Evolutionary conservation across 495 filamentous ascomycete genomes (phyloP).

Genomic region (Extremus antarcticus): DNA sequence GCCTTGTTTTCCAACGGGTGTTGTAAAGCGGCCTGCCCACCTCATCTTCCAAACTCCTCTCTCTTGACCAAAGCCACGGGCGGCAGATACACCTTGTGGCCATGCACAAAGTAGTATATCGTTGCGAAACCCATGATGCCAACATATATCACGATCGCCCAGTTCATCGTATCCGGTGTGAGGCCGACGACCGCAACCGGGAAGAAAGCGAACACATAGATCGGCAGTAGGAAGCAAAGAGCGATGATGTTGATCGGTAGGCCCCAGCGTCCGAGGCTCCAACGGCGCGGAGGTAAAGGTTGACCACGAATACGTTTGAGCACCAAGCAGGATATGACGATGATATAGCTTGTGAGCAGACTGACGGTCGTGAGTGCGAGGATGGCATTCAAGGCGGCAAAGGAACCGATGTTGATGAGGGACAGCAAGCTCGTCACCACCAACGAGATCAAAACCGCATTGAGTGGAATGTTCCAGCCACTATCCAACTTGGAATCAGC

Average conservation of each 20-base stretch:
- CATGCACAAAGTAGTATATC: conserved; percentile 3
- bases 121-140: background rate
- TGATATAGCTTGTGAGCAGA: conserved; percentile 3
- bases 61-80: conserved; percentile 2
- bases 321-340: conserved; percentile 3
- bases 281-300: background rate
- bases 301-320: background rate
- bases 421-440: conserved; percentile 4
- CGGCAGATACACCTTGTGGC: background rate
- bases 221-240: conserved; percentile 6
- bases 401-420: conserved; percentile 17
- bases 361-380: conserved; percentile 6
- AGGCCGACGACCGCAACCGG: conserved; percentile 7
- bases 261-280: background rate
- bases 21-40: background rate
- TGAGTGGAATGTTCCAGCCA: conserved; percentile 18
- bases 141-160: conserved; percentile 1
- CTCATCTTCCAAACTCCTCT: background rate
- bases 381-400: conserved; percentile 11
- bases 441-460: conserved; percentile 7
- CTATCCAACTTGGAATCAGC: background rate
- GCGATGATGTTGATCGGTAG: conserved; percentile 5
- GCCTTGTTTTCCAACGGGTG: background rate
- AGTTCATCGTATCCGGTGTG: conserved; percentile 1
- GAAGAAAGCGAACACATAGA: conserved; percentile 22